phyloP scores from a whole-genome alignment of 2,329 filamentous ascomycete genomes.

The Byssothecium circinans region DNA sequence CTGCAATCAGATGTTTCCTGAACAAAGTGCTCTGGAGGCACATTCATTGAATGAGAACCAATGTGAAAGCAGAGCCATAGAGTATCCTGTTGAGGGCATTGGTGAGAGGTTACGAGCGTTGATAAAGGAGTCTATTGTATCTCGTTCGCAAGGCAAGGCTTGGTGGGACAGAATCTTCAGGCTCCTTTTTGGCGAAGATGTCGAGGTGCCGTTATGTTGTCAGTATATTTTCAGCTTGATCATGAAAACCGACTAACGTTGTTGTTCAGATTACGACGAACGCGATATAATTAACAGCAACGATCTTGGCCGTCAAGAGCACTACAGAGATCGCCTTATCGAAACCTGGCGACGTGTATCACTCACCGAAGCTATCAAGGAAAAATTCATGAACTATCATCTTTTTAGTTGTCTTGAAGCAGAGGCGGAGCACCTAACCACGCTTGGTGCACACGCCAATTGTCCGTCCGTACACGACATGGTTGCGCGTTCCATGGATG shows the following conservation, averaged over 20 bases:
- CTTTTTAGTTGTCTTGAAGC: neutral
- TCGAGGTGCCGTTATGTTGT: conserved; percentile 1
- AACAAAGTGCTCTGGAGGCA: neutral
- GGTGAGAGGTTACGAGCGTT: neutral
- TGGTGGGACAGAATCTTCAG: neutral
- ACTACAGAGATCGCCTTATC: neutral
- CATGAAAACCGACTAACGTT: neutral
- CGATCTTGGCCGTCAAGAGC: neutral
- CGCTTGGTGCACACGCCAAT: neutral
- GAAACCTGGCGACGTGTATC: neutral
- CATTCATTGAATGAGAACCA: too few relatives aligned
- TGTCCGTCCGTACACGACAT: neutral
- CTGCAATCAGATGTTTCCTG: neutral
- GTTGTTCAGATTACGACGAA: neutral
- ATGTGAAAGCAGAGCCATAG: neutral
- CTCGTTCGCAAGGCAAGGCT: neutral
- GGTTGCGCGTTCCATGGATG: neutral
- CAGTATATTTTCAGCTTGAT: neutral
- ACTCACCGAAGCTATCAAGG: neutral
- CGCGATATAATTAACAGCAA: neutral
- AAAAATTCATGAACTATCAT: neutral
- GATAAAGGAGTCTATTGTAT: neutral
- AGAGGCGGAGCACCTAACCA: neutral
- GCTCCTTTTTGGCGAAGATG: neutral
- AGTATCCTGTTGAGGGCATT: neutral